These are phyloP conservation scores for Podaxis sp. DNA, from an alignment of 768 basidiomycete species.

Conservation along the genomic window DNA sequence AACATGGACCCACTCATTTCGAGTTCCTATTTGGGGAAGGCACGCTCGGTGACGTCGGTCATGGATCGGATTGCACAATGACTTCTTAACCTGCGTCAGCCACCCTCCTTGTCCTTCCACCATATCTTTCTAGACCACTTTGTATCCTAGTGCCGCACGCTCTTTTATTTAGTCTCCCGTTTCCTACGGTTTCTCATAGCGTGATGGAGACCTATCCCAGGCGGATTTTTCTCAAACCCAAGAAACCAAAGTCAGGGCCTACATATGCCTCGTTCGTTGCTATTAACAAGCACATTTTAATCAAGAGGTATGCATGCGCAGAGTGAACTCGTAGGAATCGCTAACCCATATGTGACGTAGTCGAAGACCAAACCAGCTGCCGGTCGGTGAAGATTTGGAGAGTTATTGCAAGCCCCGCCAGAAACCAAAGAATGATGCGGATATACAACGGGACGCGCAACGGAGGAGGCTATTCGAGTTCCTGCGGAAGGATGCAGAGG, in stretches of 20 bases:
- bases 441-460: background rate
- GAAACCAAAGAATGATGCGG: background rate
- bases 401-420: background rate
- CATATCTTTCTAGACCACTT: background rate
- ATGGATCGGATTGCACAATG: background rate
- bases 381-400: background rate
- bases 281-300: background rate
- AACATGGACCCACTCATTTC: conserved; percentile 8
- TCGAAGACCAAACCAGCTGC: background rate
- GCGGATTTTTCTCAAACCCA: no score
- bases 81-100: background rate
- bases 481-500: conserved; percentile 1
- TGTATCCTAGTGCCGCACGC: background rate
- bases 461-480: background rate
- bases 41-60: conserved; percentile 3
- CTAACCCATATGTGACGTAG: background rate
- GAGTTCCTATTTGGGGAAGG: background rate
- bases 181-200: background rate
- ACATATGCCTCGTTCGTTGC: background rate
- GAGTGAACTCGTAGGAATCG: background rate
- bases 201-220: background rate
- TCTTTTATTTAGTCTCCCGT: background rate
- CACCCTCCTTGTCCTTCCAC: background rate
- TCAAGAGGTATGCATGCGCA: background rate
- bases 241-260: background rate